Evolutionary conservation across 352 stramenopile genomes (phyloP), one percentile per base, ranked within the genome.

Genomic region (Pythium apleroticum): DNA sequence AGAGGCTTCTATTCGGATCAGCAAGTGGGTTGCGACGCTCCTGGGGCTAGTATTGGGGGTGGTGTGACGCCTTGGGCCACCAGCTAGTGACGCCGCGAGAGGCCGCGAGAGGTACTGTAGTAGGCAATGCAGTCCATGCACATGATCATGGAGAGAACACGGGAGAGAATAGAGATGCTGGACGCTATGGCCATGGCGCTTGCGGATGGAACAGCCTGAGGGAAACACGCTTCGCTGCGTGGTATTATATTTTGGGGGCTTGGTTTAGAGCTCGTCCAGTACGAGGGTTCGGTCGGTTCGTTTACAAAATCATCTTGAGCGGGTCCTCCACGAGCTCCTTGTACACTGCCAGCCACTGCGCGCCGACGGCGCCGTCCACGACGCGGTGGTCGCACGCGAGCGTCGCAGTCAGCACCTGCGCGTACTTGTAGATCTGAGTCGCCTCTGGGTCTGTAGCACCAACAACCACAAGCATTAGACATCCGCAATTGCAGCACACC

Each of bases 331-430:
- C 86, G 65, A 98, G 78, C 61, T 90, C 87, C 84, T 99, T 99
- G 81, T 98, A 99, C 37, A 91, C 87, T 60, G 85, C 87, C 49
- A 99, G 76, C 96, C 95, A 99, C 74, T 97, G 84, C 43, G 97
- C 97, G 56, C 96, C 97, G 20, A 98, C 95, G 33, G 97, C 97
- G 65, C 97, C 97, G 73, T 99, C 97, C 68, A 99, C 96, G 52
- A 98, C 95, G 66, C 97, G 91, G 80, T 99, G 97, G 83, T 99
- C 97, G 82, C 93, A 98, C 70, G 91, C 97, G 64, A 99, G 84
- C 46, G 96, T 99, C 50, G 93, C 95, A 46, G 91, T 98, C 80
- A 99, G 88, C 70, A 98, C 83, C 43, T 97, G 91, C 71, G 85
- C 83, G 66, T 90, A 93, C 80, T 91, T 91, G 76, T 93, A 93